phyloP scores from a whole-genome alignment of 164 flowering plant genomes.

The Stephania japonica region DNA sequence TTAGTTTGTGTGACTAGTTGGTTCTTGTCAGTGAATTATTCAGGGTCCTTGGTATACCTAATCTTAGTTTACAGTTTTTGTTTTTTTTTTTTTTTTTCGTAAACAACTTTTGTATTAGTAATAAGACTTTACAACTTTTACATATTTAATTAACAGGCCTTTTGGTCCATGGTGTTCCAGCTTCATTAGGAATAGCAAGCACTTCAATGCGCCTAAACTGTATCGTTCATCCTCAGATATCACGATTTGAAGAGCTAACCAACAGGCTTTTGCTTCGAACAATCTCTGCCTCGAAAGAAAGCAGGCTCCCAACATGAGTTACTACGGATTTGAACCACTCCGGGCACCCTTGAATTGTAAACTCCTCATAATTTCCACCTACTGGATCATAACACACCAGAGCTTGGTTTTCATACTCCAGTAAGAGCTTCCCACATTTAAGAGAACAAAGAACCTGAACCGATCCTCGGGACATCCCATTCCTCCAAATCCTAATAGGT shows the following conservation, averaged over 20 bases:
- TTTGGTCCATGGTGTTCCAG: too few species aligned
- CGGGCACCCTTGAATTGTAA: neutral
- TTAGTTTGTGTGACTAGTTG: neutral
- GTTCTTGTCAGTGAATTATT: neutral
- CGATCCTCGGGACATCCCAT: constrained; percentile 6
- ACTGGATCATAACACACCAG: neutral
- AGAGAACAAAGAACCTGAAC: constrained; percentile 14
- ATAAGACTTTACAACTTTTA: too few species aligned
- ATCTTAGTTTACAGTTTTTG: too few species aligned
- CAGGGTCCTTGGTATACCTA: neutral
- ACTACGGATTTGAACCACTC: neutral
- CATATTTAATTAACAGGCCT: too few species aligned
- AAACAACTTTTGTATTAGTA: too few species aligned
- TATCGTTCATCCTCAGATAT: too few species aligned
- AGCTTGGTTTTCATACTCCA: neutral
- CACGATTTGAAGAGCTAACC: too few species aligned
- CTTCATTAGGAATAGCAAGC: too few species aligned
- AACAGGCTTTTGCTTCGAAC: neutral
- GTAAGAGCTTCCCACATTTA: neutral
- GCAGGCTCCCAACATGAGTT: neutral
- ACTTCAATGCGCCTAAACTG: too few species aligned
- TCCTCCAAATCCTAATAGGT: constrained; percentile 9
- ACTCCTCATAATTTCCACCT: too few species aligned
- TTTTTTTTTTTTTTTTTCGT: too few species aligned
- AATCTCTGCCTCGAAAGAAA: constrained; percentile 1